These are phyloP conservation scores for Rhizopogon sp. DNA, from an alignment of 768 basidiomycete species.

Conservation along the genomic window DNA sequence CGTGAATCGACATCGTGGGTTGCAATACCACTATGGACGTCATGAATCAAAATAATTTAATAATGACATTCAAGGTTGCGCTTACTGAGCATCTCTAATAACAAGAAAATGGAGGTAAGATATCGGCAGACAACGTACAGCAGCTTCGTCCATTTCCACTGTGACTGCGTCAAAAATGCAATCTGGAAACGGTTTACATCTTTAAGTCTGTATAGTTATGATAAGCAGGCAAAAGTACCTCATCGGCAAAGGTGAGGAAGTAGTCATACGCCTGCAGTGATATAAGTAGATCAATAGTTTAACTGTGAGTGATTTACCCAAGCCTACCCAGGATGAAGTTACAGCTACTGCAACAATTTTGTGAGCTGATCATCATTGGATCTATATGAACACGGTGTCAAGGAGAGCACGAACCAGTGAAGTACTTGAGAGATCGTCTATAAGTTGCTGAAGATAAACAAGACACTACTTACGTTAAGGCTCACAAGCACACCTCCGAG, in stretches of 20 bases:
- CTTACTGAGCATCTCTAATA: background rate
- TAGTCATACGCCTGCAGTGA: background rate
- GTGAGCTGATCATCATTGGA: background rate
- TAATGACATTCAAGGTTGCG: background rate
- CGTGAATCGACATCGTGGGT: background rate
- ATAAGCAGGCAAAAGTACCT: background rate
- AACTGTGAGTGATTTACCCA: background rate
- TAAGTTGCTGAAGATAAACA: background rate
- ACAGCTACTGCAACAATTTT: background rate
- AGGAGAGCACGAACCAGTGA: background rate
- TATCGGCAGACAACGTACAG: slow-evolving; percentile 9
- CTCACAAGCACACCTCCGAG: background rate
- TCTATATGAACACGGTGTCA: background rate
- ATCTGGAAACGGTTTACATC: background rate
- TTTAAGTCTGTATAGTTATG: background rate
- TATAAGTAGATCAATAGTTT: background rate
- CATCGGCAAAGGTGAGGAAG: background rate
- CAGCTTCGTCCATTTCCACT: background rate
- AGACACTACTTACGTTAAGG: background rate
- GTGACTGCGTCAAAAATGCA: background rate
- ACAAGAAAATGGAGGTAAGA: background rate
- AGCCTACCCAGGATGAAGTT: background rate
- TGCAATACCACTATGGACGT: background rate
- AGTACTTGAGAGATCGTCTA: background rate
- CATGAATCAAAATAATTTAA: background rate